These are phyloP conservation scores for Vinca minor DNA, from an alignment of 257 asterid species.

Conservation along the genomic window DNA sequence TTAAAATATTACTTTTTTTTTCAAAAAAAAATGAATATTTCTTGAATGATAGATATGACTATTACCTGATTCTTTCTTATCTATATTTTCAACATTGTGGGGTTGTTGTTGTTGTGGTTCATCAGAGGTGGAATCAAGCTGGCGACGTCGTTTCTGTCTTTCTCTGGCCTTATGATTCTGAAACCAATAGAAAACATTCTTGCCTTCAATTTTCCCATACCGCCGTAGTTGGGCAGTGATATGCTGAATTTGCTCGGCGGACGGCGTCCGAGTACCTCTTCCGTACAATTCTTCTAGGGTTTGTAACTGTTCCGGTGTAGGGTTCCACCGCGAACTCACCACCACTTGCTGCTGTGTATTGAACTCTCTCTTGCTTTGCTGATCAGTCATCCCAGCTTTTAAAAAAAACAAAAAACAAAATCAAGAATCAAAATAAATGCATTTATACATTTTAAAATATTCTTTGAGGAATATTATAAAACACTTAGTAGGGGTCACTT, in stretches of 20 bases:
- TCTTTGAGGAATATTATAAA: constrained; percentile 10
- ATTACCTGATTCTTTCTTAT: constrained; percentile 41
- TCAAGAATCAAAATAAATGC: background rate
- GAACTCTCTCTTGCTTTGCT: constrained; percentile 53
- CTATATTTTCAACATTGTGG: constrained; percentile 16
- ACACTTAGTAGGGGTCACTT: no score
- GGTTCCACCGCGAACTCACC: constrained; percentile 97
- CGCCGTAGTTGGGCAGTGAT: constrained; percentile 71
- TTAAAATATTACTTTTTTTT: no score
- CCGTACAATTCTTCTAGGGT: constrained; percentile 70
- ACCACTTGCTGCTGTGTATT: constrained; percentile 65
- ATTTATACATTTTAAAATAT: background rate
- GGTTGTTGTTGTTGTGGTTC: no score
- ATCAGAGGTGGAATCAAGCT: constrained; percentile 44
- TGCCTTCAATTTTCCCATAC: constrained; percentile 87
- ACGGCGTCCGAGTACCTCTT: constrained; percentile 73
- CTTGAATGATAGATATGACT: background rate
- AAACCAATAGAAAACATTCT: constrained; percentile 91
- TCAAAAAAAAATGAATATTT: no score
- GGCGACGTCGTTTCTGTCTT: constrained; percentile 83
- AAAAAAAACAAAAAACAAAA: background rate
- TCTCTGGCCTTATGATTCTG: constrained; percentile 95
- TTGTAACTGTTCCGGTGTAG: constrained; percentile 86
- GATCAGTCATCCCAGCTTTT: constrained; percentile 57
- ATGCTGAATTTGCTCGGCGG: constrained; percentile 87